phyloP scores from a whole-genome alignment of 2,329 filamentous ascomycete genomes.

The Fusarium azukiicola region DNA sequence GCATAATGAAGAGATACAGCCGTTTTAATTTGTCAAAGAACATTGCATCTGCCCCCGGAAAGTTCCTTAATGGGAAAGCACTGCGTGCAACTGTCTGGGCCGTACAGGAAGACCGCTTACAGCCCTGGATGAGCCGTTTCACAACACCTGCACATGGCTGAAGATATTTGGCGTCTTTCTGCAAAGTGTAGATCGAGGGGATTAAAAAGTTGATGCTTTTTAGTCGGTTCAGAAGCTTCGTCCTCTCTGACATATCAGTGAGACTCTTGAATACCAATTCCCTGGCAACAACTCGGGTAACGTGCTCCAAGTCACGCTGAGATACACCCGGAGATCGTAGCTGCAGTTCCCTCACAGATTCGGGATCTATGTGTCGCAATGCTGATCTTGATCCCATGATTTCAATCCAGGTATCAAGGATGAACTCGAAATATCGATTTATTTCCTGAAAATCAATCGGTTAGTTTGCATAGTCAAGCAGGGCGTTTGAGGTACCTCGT shows the following conservation, averaged over 20 bases:
- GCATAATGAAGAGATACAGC: constrained; percentile 30
- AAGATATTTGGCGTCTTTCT: constrained; percentile 35
- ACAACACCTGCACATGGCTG: constrained; percentile 16
- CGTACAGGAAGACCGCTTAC: background rate
- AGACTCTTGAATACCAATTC: constrained; percentile 10
- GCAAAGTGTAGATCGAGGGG: constrained; percentile 22
- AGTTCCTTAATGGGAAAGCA: background rate
- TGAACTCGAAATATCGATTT: constrained; percentile 19
- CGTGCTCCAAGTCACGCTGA: constrained; percentile 1
- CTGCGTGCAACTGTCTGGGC: constrained; percentile 6
- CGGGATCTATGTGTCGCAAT: constrained; percentile 11
- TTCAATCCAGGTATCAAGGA: constrained; percentile 1
- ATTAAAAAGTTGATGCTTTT: constrained; percentile 18
- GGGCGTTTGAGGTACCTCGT: constrained; percentile 3
- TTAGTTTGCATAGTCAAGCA: constrained; percentile 9
- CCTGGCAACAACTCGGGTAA: background rate
- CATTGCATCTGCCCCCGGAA: background rate
- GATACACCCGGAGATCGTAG: constrained; percentile 5
- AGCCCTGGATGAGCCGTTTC: constrained; percentile 14
- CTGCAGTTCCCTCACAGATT: constrained; percentile 9
- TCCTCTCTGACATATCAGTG: background rate
- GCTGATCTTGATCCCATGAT: constrained; percentile 21
- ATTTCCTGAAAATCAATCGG: background rate
- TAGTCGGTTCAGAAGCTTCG: constrained; percentile 4
- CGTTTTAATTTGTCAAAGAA: constrained; percentile 23